phyloP scores from a whole-genome alignment of 78 protist genomes.

The Cyanophora paradoxa region DNA sequence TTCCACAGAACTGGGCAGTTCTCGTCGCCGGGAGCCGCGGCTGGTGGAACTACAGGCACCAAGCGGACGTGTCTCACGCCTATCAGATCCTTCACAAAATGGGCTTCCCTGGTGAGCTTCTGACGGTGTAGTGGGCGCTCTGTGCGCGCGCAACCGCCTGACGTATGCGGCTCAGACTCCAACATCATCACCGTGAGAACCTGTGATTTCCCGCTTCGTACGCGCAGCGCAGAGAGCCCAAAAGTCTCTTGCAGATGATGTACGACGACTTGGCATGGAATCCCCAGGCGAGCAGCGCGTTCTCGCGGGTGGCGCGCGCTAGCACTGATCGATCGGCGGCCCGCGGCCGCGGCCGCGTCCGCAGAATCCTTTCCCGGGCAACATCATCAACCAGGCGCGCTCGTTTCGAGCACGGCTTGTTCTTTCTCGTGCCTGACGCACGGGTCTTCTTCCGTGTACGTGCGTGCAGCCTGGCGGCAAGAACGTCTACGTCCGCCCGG shows the following conservation, averaged over 20 bases:
- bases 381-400: conserved; percentile 12
- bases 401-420: too few relatives aligned
- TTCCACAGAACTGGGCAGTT: conserved; percentile 28
- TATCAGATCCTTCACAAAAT: neutral
- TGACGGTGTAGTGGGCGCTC: neutral
- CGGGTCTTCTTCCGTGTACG: too few relatives aligned
- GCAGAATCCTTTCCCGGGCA: conserved; percentile 19
- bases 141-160: neutral
- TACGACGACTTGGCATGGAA: neutral
- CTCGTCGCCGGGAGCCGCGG: conserved; percentile 46
- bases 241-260: neutral
- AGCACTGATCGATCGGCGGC: neutral
- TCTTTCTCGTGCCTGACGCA: too few relatives aligned
- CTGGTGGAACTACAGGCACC: conserved; percentile 54
- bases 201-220: neutral
- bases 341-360: neutral
- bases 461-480: too few relatives aligned
- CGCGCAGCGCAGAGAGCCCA: neutral
- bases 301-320: neutral
- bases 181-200: neutral
- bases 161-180: neutral
- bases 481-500: too few relatives aligned
- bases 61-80: conserved; percentile 38
- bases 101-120: conserved; percentile 5
- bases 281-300: neutral